Percentiles rank a stretch among this genome's conserved stretches.
Evolutionary conservation across 495 filamentous ascomycete genomes (phyloP).

Genomic region (Aspergillus leporis): DNA sequence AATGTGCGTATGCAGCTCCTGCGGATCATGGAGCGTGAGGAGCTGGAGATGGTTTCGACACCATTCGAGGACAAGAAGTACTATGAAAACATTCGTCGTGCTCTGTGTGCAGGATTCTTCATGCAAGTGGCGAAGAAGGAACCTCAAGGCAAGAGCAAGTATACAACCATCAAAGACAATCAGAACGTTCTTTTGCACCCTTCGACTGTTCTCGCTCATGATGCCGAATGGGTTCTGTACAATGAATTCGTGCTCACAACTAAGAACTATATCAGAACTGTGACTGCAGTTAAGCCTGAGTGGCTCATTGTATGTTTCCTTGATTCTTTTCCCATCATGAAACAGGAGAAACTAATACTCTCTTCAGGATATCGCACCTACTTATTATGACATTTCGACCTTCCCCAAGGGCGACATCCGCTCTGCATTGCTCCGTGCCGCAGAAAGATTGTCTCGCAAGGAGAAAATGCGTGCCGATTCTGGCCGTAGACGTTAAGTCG

Average conservation of each 20-base stretch:
- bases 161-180: constrained; percentile 94
- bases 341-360: constrained; percentile 21
- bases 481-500: constrained; percentile 30
- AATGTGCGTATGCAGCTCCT: constrained; percentile 88
- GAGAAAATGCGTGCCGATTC: constrained; percentile 59
- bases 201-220: constrained; percentile 78
- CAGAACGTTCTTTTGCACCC: constrained; percentile 90
- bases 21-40: constrained; percentile 93
- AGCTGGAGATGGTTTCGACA: constrained; percentile 81
- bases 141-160: constrained; percentile 68
- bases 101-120: constrained; percentile 95
- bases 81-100: constrained; percentile 93
- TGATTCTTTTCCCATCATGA: background rate
- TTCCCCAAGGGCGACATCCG: constrained; percentile 89
- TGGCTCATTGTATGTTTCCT: constrained; percentile 80
- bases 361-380: constrained; percentile 78
- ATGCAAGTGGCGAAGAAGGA: constrained; percentile 99
- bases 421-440: constrained; percentile 67
- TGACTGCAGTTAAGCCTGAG: constrained; percentile 60
- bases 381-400: constrained; percentile 83
- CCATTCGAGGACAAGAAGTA: constrained; percentile 95
- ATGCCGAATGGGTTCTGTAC: constrained; percentile 96
- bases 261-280: constrained; percentile 81
- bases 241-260: constrained; percentile 98
- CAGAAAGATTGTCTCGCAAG: constrained; percentile 72